phyloP scores from a whole-genome alignment of 345 rosid genomes.

The Excoecaria cochinchinensis region DNA sequence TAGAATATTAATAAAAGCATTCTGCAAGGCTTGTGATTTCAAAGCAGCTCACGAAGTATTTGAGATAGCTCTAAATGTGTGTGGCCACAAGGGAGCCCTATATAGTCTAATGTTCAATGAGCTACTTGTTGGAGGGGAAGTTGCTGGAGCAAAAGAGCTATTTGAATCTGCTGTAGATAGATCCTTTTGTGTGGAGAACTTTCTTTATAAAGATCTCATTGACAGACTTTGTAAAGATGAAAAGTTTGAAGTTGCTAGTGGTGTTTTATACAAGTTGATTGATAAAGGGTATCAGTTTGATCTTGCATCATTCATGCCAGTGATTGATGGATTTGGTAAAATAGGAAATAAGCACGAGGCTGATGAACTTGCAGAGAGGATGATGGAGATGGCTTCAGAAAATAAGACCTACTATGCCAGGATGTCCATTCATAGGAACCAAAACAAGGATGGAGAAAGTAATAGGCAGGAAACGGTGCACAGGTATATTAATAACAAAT shows the following conservation, averaged over 20 bases:
- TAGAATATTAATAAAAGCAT: conserved; percentile 67
- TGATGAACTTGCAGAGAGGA: conserved; percentile 70
- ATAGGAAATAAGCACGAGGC: conserved; percentile 70
- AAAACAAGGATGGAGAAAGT: conserved; percentile 39
- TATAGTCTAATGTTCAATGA: conserved; percentile 80
- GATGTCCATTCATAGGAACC: conserved; percentile 30
- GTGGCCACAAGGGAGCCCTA: conserved; percentile 83
- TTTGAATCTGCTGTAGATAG: conserved; percentile 71
- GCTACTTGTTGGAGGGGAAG: conserved; percentile 60
- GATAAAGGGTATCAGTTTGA: conserved; percentile 68
- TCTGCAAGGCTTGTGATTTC: conserved; percentile 66
- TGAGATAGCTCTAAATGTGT: conserved; percentile 66
- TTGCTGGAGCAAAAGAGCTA: conserved; percentile 59
- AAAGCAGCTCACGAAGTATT: conserved; percentile 67
- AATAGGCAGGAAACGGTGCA: conserved; percentile 66
- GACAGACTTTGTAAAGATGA: conserved; percentile 65
- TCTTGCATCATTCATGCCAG: conserved; percentile 87
- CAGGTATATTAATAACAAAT: conserved; percentile 47
- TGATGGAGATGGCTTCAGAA: conserved; percentile 81
- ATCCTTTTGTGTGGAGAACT: conserved; percentile 57
- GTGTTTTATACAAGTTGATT: conserved; percentile 59
- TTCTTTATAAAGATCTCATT: conserved; percentile 68
- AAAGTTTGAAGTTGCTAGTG: conserved; percentile 61
- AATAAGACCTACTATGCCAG: conserved; percentile 38
- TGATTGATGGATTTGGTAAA: conserved; percentile 72